These are phyloP conservation scores for Apostasia shenzhenica DNA, from an alignment of 106 monocot species.

Conservation along the genomic window DNA sequence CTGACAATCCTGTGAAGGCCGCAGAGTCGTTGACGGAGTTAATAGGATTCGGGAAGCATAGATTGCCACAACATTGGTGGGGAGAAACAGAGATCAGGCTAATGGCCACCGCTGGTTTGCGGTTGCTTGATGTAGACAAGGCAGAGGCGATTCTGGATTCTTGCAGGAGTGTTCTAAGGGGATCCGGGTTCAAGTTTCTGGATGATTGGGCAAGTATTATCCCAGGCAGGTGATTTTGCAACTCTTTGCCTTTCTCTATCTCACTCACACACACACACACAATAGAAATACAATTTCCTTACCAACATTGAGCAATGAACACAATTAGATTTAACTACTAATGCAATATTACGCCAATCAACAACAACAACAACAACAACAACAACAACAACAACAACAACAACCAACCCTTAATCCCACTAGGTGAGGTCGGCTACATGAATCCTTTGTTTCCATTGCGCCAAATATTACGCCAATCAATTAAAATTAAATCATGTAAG, in stretches of 20 bases:
- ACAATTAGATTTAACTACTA: too few relatives aligned
- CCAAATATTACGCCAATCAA: too few relatives aligned
- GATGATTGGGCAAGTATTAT: slow-evolving; percentile 89
- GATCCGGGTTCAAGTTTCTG: slow-evolving; percentile 60
- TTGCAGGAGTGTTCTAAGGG: slow-evolving; percentile 55
- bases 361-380: too few relatives aligned
- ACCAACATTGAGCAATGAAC: too few relatives aligned
- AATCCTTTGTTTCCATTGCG: too few relatives aligned
- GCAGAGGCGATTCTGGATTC: slow-evolving; percentile 58
- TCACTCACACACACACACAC: too few relatives aligned
- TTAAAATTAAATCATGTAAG: too few relatives aligned
- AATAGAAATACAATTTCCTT: too few relatives aligned
- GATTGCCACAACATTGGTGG: slow-evolving; percentile 30
- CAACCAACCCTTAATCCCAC: too few relatives aligned
- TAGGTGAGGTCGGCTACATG: too few relatives aligned
- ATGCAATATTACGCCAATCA: too few relatives aligned
- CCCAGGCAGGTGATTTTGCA: slow-evolving; percentile 38
- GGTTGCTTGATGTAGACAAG: slow-evolving; percentile 40
- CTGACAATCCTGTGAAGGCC: slow-evolving; percentile 36
- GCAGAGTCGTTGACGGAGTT: slow-evolving; percentile 59
- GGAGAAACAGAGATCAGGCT: slow-evolving; percentile 57
- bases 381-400: too few relatives aligned
- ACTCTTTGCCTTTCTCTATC: not conserved
- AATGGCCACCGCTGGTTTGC: slow-evolving; percentile 93
- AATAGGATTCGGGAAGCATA: slow-evolving; percentile 61